These are phyloP conservation scores for Geotrichum phurueaensis DNA, from an alignment of 1,139 yeast genomes.

Conservation along the genomic window DNA sequence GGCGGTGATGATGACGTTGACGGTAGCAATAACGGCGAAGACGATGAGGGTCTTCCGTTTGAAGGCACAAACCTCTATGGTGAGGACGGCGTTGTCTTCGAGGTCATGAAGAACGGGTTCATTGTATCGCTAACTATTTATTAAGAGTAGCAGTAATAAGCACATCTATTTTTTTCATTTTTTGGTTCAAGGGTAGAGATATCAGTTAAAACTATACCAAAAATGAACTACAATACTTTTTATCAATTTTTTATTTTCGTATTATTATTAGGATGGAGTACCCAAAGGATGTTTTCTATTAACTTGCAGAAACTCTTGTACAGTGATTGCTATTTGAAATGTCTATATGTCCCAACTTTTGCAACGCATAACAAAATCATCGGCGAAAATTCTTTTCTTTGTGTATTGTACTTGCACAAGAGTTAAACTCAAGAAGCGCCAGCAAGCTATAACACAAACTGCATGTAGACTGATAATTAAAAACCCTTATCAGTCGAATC, in stretches of 20 bases:
- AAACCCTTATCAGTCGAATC: background rate
- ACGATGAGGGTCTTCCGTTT: background rate
- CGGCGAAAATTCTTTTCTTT: no score
- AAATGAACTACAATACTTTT: no score
- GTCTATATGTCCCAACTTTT: no score
- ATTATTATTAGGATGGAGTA: no score
- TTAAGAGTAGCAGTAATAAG: background rate
- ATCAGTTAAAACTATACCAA: no score
- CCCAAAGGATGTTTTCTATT: no score
- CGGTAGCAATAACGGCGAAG: background rate
- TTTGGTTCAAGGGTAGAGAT: background rate
- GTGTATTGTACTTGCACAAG: no score
- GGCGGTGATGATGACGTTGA: constrained; percentile 22
- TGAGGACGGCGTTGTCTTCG: constrained; percentile 27
- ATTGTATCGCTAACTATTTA: constrained; percentile 9
- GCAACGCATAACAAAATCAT: no score
- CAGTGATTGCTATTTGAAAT: no score
- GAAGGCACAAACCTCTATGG: constrained; percentile 27
- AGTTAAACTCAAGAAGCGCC: no score
- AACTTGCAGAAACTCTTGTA: no score
- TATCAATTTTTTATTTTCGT: no score
- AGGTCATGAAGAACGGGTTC: constrained; percentile 25
- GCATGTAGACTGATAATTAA: background rate
- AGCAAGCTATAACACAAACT: background rate
- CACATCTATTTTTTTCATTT: background rate